These are phyloP conservation scores for Thalassiosira profunda DNA, from an alignment of 108 stramenopile genomes.

Conservation along the genomic window DNA sequence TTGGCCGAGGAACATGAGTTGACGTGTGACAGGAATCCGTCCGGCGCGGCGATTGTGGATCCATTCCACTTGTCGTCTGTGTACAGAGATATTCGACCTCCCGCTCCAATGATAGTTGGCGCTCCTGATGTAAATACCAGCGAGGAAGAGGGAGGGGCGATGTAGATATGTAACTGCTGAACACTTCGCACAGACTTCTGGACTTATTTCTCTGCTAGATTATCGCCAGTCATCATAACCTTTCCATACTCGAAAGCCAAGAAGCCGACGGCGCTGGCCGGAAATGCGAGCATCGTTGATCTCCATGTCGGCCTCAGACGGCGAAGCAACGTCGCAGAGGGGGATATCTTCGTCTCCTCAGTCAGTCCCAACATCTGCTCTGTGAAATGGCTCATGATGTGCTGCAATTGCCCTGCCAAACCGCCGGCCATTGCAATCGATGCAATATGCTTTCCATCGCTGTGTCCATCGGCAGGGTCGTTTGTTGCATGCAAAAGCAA, in stretches of 20 bases:
- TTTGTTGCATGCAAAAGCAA: slow-evolving; percentile 18
- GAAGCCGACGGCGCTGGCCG: slow-evolving; percentile 68
- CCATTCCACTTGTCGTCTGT: slow-evolving; percentile 58
- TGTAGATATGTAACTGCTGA: no score
- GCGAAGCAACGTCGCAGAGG: neutral
- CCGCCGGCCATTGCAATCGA: slow-evolving; percentile 69
- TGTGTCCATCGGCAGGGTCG: no score
- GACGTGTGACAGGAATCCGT: slow-evolving; percentile 54
- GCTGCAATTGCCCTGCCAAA: slow-evolving; percentile 66
- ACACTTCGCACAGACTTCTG: no score
- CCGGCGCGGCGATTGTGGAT: slow-evolving; percentile 27
- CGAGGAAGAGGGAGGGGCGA: no score
- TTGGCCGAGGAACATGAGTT: slow-evolving; percentile 49
- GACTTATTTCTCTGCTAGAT: no score
- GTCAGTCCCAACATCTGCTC: slow-evolving; percentile 48
- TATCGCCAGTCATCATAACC: slow-evolving; percentile 5
- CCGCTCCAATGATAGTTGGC: slow-evolving; percentile 26
- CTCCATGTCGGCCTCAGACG: slow-evolving; percentile 36
- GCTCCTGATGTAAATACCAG: neutral
- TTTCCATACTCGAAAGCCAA: slow-evolving; percentile 84
- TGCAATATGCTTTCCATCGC: no score
- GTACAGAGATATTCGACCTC: slow-evolving; percentile 55
- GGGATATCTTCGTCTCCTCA: no score
- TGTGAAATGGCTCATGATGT: slow-evolving; percentile 57
- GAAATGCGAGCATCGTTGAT: slow-evolving; percentile 57